phyloP scores from a whole-genome alignment of 805 yeast species.

The Pichia rugopelliculosa region DNA sequence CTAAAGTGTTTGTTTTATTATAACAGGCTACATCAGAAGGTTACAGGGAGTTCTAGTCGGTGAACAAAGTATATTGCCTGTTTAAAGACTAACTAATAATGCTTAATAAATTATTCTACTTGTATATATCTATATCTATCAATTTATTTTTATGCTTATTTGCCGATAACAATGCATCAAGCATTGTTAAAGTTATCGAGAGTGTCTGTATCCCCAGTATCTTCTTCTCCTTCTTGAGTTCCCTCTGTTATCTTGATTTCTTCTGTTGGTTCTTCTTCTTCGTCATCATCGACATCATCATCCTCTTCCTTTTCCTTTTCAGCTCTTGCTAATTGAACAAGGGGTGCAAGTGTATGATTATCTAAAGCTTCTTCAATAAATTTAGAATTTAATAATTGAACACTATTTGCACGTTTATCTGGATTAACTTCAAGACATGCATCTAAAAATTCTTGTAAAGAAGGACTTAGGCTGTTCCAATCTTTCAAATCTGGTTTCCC shows the following conservation, averaged over 20 bases:
- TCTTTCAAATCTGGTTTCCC: slow-evolving; percentile 70
- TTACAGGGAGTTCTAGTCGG: no score
- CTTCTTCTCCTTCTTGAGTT: neutral
- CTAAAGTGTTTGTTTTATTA: no score
- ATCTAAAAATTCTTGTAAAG: slow-evolving; percentile 61
- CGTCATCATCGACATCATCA: slow-evolving; percentile 15
- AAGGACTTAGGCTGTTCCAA: slow-evolving; percentile 67
- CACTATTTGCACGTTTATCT: slow-evolving; percentile 72
- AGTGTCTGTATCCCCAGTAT: neutral
- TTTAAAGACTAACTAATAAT: no score
- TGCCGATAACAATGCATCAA: neutral
- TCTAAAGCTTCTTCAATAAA: slow-evolving; percentile 59
- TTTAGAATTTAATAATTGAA: slow-evolving; percentile 57
- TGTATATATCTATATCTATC: neutral
- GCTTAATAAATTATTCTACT: no score
- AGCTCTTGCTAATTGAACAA: slow-evolving; percentile 66
- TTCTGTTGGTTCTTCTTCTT: slow-evolving; percentile 20
- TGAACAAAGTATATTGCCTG: no score
- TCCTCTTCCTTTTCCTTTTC: slow-evolving; percentile 38
- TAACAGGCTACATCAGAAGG: no score
- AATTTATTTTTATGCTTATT: neutral
- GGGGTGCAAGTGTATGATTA: slow-evolving; percentile 56
- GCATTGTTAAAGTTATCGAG: slow-evolving; percentile 4
- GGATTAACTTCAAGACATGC: slow-evolving; percentile 80
- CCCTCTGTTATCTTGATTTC: no score